Percentiles rank a stretch among this genome's conserved stretches.
Conservation (phyloP, 352 stramenopile genomes). For the Globisporangium mamillatum region DNA sequence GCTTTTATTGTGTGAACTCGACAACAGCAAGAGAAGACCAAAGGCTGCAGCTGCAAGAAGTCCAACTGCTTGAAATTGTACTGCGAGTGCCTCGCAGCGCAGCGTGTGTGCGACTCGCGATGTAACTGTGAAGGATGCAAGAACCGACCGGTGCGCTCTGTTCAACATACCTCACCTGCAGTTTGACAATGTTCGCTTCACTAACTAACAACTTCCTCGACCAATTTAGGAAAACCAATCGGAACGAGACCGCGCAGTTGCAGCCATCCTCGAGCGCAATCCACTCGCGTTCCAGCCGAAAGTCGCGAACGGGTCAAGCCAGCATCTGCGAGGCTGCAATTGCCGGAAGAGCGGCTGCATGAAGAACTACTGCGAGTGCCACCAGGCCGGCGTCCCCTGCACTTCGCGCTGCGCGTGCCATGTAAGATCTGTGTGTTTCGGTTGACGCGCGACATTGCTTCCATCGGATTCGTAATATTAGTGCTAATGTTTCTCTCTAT, state of each 20-base stretch:
- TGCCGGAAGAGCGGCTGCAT: conserved; percentile 95
- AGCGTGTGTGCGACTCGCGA: conserved; percentile 63
- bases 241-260: conserved; percentile 79
- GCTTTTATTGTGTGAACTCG: not conserved
- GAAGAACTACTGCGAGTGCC: conserved; percentile 98
- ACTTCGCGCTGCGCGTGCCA: conserved; percentile 82
- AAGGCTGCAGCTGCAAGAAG: conserved; percentile 96
- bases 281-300: conserved; percentile 95
- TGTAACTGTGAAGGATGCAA: conserved; percentile 86
- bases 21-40: conserved; percentile 39
- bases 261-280: conserved; percentile 90
- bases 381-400: conserved; percentile 87
- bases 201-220: no score
- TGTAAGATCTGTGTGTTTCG: conserved; percentile 19
- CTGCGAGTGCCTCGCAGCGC: conserved; percentile 77
- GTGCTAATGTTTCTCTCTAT: not conserved
- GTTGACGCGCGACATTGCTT: not conserved
- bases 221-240: conserved; percentile 34
- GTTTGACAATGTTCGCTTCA: not conserved
- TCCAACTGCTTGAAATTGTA: conserved; percentile 97
- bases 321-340: conserved; percentile 94
- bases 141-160: conserved; percentile 36
- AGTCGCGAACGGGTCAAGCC: conserved; percentile 72
- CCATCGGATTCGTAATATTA: not conserved
- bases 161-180: no score